Evolutionary conservation across 225 moss, liverwort and hornwort species (phyloP).

Genomic region (Bryoerythrophyllum caledonicum): DNA sequence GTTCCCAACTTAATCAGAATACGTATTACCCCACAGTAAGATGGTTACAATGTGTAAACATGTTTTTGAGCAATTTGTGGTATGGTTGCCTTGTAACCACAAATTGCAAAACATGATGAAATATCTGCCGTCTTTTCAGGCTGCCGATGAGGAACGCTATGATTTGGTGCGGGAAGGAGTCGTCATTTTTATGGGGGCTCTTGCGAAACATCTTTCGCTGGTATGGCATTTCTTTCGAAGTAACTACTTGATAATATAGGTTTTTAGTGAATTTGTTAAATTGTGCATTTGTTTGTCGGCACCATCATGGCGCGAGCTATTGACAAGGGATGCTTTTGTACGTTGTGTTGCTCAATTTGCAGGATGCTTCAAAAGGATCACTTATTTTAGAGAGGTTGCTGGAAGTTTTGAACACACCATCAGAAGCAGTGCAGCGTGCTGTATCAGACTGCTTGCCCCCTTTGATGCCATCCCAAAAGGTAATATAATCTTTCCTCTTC

Average conservation of each 20-base stretch:
- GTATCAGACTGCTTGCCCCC: slow-evolving; percentile 94
- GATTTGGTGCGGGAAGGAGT: slow-evolving; percentile 99
- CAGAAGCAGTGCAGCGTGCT: slow-evolving; percentile 97
- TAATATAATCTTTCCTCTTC: slow-evolving; percentile 14
- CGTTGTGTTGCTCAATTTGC: slow-evolving; percentile 10
- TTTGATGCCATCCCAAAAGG: slow-evolving; percentile 90
- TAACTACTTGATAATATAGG: neutral
- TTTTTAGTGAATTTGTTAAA: neutral
- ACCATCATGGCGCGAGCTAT: neutral
- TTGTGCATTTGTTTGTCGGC: neutral
- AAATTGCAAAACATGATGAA: slow-evolving; percentile 8
- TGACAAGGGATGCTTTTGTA: neutral
- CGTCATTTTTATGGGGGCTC: slow-evolving; percentile 94
- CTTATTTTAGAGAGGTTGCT: slow-evolving; percentile 75
- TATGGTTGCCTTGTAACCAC: neutral
- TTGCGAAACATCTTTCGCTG: slow-evolving; percentile 88
- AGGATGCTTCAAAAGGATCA: slow-evolving; percentile 81
- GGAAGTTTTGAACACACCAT: slow-evolving; percentile 97
- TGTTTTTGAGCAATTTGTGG: neutral
- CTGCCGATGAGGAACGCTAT: slow-evolving; percentile 88
- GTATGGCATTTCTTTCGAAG: slow-evolving; percentile 36
- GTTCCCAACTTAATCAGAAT: neutral
- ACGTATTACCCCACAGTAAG: no score
- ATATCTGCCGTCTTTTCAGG: slow-evolving; percentile 45
- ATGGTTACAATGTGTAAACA: no score